Evolutionary conservation across 208 protist genomes (phyloP), one percentile per base, ranked within the genome.

Genomic region (Strigomonas galati): DNA sequence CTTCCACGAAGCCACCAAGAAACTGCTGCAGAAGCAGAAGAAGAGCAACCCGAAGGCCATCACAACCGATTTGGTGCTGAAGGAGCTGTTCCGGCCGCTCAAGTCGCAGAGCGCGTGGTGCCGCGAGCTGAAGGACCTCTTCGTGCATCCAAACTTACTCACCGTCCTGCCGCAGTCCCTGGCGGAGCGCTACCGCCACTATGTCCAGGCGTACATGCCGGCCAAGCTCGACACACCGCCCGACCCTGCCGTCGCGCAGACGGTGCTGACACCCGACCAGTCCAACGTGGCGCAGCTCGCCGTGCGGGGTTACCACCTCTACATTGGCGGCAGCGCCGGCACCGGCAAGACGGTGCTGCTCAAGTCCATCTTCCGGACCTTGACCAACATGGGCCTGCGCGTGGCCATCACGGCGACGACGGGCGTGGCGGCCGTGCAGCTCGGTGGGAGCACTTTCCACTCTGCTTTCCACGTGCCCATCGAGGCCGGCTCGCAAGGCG

Each of bases 371-470:
- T 88, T 87, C 69, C 71, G 79, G 27, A 57, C 80, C 15, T 69
- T 97, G 14, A 70, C 67, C 0, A 71, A 79, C 53, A 40, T 70
- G 28, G 87, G 87, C 14, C 76, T 95, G 67, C 79, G 79, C 14
- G 92, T 97, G 7, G 93, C 91, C 28, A 78, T 95, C 78, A 95
- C 90, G 35, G 93, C 93, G 7, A 91, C 89, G 12, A 96, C 90
- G 0, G 93, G 93, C 30, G 91, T 95, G 17, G 91, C 93, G 10
- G 83, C 91, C 1, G 81, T 93, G 40, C 92, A 97, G 74, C 76
- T 97, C 1, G 87, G 88, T 32, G 93, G 93, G 17, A 95, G 85
- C 68, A 97, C 93, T n/a, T 94, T 97, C 55, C 93, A 97, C 70
- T 73, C 84, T 69, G 84, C 85, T 57, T 94, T 97, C 68, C 74